phyloP scores from a whole-genome alignment of 2,329 filamentous ascomycete genomes.

The Aspergillus udagawae region DNA sequence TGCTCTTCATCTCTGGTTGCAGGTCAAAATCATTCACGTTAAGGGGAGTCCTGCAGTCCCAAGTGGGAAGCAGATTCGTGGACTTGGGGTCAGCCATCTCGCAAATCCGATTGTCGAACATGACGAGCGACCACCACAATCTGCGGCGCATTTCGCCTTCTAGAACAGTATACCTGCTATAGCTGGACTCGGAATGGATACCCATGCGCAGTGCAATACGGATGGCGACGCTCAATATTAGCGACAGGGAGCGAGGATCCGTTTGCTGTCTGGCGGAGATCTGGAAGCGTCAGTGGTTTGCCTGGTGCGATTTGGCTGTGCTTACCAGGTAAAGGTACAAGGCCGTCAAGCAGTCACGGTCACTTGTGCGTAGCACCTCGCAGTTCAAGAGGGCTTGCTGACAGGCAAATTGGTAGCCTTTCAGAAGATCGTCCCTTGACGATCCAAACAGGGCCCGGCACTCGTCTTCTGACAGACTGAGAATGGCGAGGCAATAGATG shows the following conservation, averaged over 20 bases:
- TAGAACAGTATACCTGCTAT: constrained; percentile 44
- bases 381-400: constrained; percentile 46
- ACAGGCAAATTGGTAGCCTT: constrained; percentile 43
- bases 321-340: constrained; percentile 53
- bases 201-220: constrained; percentile 48
- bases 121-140: constrained; percentile 26
- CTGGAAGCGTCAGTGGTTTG: constrained; percentile 5
- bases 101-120: constrained; percentile 18
- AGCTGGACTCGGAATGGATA: constrained; percentile 46
- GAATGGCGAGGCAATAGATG: constrained; percentile 58
- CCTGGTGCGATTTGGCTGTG: constrained; percentile 1
- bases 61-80: constrained; percentile 1
- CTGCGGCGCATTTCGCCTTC: constrained; percentile 40
- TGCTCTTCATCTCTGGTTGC: constrained; percentile 41
- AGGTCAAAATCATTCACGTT: constrained; percentile 39
- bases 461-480: constrained; percentile 55
- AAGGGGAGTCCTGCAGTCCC: constrained; percentile 38
- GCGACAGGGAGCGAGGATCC: constrained; percentile 26
- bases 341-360: constrained; percentile 49
- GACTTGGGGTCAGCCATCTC: constrained; percentile 2
- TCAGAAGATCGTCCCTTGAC: constrained; percentile 37
- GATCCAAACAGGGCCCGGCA: constrained; percentile 42
- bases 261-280: background rate
- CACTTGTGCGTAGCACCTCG: constrained; percentile 37
- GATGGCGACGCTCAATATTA: constrained; percentile 45